Conservation (phyloP, 352 stramenopile species). For the Peronospora tabacina region DNA sequence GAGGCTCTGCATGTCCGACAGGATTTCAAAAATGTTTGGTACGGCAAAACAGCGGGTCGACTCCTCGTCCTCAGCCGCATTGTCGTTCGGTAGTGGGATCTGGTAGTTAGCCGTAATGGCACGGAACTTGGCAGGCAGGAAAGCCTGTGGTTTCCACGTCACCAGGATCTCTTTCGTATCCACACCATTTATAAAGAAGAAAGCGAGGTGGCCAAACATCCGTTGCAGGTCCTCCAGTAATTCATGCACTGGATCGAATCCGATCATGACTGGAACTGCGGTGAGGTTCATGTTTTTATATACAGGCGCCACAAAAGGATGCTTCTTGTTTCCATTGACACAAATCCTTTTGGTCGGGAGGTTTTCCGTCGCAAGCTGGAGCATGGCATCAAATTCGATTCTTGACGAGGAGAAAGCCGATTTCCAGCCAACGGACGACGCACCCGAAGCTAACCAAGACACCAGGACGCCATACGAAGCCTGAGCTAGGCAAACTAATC, state of each 20-base stretch:
- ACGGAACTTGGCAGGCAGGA: constrained; percentile 73
- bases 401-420: constrained; percentile 44
- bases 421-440: constrained; percentile 56
- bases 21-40: constrained; percentile 70
- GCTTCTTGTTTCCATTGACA: constrained; percentile 42
- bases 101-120: constrained; percentile 63
- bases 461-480: constrained; percentile 46
- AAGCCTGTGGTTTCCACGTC: constrained; percentile 74
- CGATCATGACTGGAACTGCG: constrained; percentile 52
- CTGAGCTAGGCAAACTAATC: constrained; percentile 53
- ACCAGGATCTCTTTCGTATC: constrained; percentile 58
- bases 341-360: constrained; percentile 59
- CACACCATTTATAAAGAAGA: constrained; percentile 75
- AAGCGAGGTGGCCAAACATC: constrained; percentile 55
- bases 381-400: constrained; percentile 56
- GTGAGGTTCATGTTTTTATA: constrained; percentile 86
- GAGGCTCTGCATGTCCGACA: constrained; percentile 66
- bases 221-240: constrained; percentile 49
- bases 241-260: constrained; percentile 68
- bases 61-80: constrained; percentile 22
- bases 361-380: constrained; percentile 43
- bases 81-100: constrained; percentile 38
- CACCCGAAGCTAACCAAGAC: constrained; percentile 50
- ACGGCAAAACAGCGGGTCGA: constrained; percentile 38
- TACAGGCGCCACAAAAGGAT: constrained; percentile 57